phyloP scores from a whole-genome alignment of 306 rosid genomes.

The Sechiopsis laciniata region DNA sequence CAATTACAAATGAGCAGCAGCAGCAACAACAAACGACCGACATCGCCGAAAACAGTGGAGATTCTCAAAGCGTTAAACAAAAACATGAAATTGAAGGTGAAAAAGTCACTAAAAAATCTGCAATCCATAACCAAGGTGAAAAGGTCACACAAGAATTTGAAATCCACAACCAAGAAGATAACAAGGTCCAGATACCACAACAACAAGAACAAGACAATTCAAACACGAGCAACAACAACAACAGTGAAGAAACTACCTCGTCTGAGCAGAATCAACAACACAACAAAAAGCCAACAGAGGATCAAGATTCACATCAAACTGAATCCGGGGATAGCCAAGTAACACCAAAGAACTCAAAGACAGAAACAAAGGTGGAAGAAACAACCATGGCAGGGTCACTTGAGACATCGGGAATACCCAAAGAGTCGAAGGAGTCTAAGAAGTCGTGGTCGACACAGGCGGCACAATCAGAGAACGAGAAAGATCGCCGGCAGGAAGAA shows the following conservation, averaged over 20 bases:
- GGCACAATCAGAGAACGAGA: slow-evolving; percentile 60
- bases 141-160: slow-evolving; percentile 27
- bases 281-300: background rate
- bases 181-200: slow-evolving; percentile 28
- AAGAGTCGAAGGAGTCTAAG: slow-evolving; percentile 51
- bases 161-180: slow-evolving; percentile 8
- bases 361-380: slow-evolving; percentile 16
- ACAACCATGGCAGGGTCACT: slow-evolving; percentile 28
- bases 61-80: background rate
- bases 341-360: slow-evolving; percentile 24
- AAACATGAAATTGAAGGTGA: background rate
- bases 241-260: slow-evolving; percentile 5
- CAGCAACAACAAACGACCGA: background rate
- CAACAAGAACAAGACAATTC: slow-evolving; percentile 39
- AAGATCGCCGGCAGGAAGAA: slow-evolving; percentile 58
- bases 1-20: background rate
- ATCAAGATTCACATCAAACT: background rate
- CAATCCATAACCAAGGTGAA: background rate
- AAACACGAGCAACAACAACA: background rate
- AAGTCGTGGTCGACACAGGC: slow-evolving; percentile 69
- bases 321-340: slow-evolving; percentile 21
- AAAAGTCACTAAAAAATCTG: slow-evolving; percentile 27
- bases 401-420: slow-evolving; percentile 35
- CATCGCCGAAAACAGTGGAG: background rate
- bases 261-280: slow-evolving; percentile 2